These are phyloP conservation scores for Suillus spraguei DNA, from an alignment of 768 basidiomycete genomes.

Conservation along the genomic window DNA sequence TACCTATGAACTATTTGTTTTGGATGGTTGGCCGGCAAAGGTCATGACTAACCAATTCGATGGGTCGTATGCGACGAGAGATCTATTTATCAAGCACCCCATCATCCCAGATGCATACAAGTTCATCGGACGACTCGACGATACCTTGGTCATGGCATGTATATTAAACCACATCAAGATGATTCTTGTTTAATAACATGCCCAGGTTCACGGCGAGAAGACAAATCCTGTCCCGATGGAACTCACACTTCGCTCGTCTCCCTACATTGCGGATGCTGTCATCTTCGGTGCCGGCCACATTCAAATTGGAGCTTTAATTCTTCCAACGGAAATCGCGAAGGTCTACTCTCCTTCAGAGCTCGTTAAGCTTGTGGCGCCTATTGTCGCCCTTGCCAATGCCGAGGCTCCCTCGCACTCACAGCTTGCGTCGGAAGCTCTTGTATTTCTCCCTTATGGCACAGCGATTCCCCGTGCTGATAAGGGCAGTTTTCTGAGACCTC, in stretches of 20 bases:
- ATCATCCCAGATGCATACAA: conserved; percentile 44
- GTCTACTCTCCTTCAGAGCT: conserved; percentile 29
- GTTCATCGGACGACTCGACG: conserved; percentile 56
- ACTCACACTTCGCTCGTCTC: conserved; percentile 48
- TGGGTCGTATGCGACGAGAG: conserved; percentile 56
- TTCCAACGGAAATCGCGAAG: conserved; percentile 45
- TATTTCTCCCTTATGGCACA: conserved; percentile 49
- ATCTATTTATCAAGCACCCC: conserved; percentile 53
- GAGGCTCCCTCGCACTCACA: conserved; percentile 56
- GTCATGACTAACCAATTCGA: conserved; percentile 47
- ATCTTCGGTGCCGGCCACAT: conserved; percentile 53
- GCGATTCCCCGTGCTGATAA: conserved; percentile 55
- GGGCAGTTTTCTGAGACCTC: conserved; percentile 49
- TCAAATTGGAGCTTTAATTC: conserved; percentile 52
- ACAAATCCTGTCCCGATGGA: conserved; percentile 60
- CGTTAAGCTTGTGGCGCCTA: conserved; percentile 40
- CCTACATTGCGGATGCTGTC: conserved; percentile 51
- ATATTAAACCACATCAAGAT: neutral
- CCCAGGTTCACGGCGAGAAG: conserved; percentile 51
- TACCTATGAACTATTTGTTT: conserved; percentile 50
- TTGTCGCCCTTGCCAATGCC: conserved; percentile 51
- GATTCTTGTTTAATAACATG: conserved; percentile 21
- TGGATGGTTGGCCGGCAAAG: conserved; percentile 47
- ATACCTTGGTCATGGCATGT: conserved; percentile 46
- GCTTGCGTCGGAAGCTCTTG: conserved; percentile 51